Conservation (phyloP, 768 basidiomycete genomes). For the Mycena olivaceomarginata region DNA sequence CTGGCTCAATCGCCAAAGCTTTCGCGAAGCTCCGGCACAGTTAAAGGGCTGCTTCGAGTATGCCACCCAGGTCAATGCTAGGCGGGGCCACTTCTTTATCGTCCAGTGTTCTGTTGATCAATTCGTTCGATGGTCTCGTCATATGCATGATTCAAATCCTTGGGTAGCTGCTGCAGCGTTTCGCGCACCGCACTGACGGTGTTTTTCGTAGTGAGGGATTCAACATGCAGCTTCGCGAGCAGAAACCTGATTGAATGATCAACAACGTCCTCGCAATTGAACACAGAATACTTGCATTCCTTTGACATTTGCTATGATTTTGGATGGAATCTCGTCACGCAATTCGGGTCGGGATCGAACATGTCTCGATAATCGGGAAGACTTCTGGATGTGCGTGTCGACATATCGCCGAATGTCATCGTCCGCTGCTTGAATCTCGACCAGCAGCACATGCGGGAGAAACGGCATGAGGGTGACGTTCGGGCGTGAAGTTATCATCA, state of each 20-base stretch:
- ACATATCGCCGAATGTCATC: not conserved
- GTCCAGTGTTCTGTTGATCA: not conserved
- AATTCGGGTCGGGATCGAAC: not conserved
- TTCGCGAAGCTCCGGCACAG: not conserved
- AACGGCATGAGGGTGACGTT: not conserved
- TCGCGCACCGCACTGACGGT: not conserved
- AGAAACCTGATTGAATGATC: not conserved
- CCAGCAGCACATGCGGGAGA: not conserved
- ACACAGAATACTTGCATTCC: not conserved
- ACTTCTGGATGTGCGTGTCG: not conserved
- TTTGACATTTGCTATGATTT: not conserved
- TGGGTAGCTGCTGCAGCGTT: not conserved
- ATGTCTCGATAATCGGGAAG: conserved; percentile 4
- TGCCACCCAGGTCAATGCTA: not conserved
- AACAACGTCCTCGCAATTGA: not conserved
- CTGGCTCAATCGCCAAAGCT: not conserved
- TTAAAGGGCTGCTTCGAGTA: not conserved
- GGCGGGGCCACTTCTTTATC: not conserved
- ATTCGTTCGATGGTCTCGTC: not conserved
- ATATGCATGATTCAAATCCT: not conserved
- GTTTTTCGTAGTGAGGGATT: not conserved
- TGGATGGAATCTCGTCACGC: not conserved
- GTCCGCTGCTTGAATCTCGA: not conserved
- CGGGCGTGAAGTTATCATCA: conserved; percentile 17
- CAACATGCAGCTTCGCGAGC: not conserved